Evolutionary conservation across 225 moss, liverwort and hornwort genomes (phyloP), one percentile per base, ranked within the genome.

Genomic region (Polytrichum formosum): DNA sequence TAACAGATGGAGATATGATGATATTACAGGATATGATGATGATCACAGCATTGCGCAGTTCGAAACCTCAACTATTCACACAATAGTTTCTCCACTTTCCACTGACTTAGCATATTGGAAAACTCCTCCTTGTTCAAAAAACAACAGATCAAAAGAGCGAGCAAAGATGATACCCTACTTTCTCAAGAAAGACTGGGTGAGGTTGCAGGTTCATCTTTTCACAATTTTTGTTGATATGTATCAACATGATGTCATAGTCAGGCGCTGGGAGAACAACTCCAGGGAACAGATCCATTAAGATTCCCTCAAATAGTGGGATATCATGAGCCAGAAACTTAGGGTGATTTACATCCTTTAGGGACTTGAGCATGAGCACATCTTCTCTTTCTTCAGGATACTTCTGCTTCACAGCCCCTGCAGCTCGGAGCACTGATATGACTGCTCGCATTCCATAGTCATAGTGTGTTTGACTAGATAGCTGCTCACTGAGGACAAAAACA

Each of bases 371-470:
- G 56, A 91, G 75, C 6, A 88, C 88, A 67, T 83, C 82, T 79
- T 91, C 90, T 64, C 79, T 63, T 64, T 91, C 90, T 37, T 77
- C 78, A 1, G 79, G 85, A 67, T 85, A 88, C 67, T 76, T 88
- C 37, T 85, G 88, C 76, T 91, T 88, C 22, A 91, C 79, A 61
- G 88, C 85, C 75, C 90, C 88, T 37, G 90, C 88, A 79, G 90
- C 90, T 83, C 90, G 74, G 64, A 91, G 90, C 69, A 91, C 90
- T 60, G 90, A 85, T 26, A 91, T 91, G 31, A 91, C 90, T 37
- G 90, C 90, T 80, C 90, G 83, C 90, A 91, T 91, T 64, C 90
- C 90, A 56, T 91, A 91, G 69, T 91, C 90, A 56, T 91, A 91
- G 55, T 91, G 90, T 30, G 88, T 85, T 65, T 91, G 90, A 60